Evolutionary conservation across 2,329 filamentous ascomycete species (phyloP).

Genomic region (Helotiales sp.): DNA sequence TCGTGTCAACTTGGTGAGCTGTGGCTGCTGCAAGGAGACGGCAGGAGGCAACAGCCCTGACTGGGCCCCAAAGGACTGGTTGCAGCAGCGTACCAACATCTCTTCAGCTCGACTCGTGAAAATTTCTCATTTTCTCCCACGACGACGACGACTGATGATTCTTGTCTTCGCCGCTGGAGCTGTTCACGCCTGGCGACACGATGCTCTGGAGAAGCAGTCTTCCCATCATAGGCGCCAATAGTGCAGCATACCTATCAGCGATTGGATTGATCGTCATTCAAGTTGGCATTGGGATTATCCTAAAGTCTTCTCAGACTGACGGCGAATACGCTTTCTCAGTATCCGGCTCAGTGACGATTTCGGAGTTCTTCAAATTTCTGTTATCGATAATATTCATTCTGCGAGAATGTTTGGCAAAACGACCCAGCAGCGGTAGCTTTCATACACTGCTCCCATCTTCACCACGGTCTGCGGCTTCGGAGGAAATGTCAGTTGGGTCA

Average conservation of each 20-base stretch:
- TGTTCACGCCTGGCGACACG: not conserved
- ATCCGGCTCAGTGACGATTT: slow-evolving; percentile 36
- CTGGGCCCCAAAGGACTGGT: too few species aligned
- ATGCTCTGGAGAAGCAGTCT: not conserved
- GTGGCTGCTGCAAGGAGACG: not conserved
- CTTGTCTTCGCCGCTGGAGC: not conserved
- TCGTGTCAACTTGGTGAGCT: not conserved
- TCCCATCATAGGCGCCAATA: not conserved
- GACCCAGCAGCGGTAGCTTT: not conserved
- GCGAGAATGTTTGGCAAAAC: slow-evolving; percentile 29
- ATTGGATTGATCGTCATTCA: slow-evolving; percentile 37
- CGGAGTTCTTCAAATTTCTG: slow-evolving; percentile 36
- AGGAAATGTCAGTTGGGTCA: not conserved
- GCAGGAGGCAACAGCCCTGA: not conserved
- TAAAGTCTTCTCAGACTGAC: slow-evolving; percentile 34
- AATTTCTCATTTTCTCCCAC: not conserved
- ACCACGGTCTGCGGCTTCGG: not conserved
- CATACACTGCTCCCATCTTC: slow-evolving; percentile 14
- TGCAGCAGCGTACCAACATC: not conserved
- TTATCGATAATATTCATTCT: slow-evolving; percentile 35
- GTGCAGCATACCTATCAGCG: slow-evolving; percentile 29
- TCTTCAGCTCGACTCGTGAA: not conserved
- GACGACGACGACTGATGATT: not conserved
- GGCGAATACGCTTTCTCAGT: slow-evolving; percentile 30
- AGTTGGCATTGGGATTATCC: slow-evolving; percentile 38